Base-by-base conservation (phyloP, 2,329 filamentous ascomycete species). In the Colletotrichum tamarilloi region DNA sequence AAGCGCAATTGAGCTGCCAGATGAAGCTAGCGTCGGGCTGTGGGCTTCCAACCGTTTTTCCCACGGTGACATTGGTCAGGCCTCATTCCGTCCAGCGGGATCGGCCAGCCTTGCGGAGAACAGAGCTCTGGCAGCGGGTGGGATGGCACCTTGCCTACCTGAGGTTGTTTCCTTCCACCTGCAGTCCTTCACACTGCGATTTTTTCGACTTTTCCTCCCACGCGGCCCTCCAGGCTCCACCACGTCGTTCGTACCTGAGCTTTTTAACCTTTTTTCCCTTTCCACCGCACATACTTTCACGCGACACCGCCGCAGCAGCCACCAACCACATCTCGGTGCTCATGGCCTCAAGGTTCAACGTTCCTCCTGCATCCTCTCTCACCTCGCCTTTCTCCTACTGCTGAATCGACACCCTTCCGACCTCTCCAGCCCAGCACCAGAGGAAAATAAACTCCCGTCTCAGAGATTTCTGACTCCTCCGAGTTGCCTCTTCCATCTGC, bases 141-240 rank as follows among this genome's bases (percentile, higher is more conserved):
- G 11, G 30, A 38, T 35, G 64, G 53, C 57, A 62, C 52, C 55
- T 60, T 53, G 12, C 32, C 32, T 11, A 35, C 9, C 32, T 32
- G 30, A 32, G 30, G 32, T 35, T 35, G 5, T 42, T 42, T 19
- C 38, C 38, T 14, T 42, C 38, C 38, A 6, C 32, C 32, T 35
- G 32, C 32, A 35, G 32, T 35, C 62, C 59, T 66, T 28, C 55
- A 49, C 26, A 22, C 68, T 19, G 24, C 68, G 30, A 12, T 57
- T 49, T 38, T 70, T 67, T 55, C 56, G 65, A 46, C 53, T 60
- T 46, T 60, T 60, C 11, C 38, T 59, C 68, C 55, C 67, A 65
- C 28, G 67, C 60, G 35, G 38, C 67, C 52, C 14, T 42, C 38
- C 16, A 42, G 38, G 38, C 38, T 58, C 55, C 28, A 49, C 42